A percentile compares a stretch with the other conserved stretches of the same genome.
Conservation (phyloP, 1,139 yeast genomes). For the Kodamaea fungicola region DNA sequence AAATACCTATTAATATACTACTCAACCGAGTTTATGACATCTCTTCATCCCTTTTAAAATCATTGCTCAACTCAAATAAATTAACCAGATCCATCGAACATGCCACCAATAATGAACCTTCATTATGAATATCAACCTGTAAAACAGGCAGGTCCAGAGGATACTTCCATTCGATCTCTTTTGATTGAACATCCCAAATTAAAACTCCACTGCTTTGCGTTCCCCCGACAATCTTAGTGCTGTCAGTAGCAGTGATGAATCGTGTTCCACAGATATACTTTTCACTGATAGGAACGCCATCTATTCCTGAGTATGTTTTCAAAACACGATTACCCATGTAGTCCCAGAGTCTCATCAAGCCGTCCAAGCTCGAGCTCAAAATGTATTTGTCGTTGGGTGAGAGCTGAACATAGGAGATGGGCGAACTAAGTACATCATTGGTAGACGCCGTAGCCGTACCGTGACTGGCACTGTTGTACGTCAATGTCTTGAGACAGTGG, state of each 20-base stretch:
- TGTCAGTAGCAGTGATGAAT: conserved; percentile 33
- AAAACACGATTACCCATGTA: conserved; percentile 74
- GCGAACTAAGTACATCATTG: conserved; percentile 48
- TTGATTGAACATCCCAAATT: conserved; percentile 76
- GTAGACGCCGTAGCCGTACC: conserved; percentile 61
- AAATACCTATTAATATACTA: no score
- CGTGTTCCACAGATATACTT: conserved; percentile 48
- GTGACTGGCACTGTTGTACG: conserved; percentile 60
- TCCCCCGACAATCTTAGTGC: conserved; percentile 59
- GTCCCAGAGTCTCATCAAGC: conserved; percentile 76
- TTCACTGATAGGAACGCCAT: conserved; percentile 34
- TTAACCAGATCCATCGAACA: conserved; percentile 22
- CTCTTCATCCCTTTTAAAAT: conserved; percentile 2
- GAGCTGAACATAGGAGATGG: conserved; percentile 69
- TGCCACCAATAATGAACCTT: conserved; percentile 40
- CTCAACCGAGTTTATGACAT: conserved; percentile 1
- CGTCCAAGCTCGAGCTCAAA: conserved; percentile 78
- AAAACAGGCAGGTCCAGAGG: conserved; percentile 41
- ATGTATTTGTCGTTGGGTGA: conserved; percentile 83
- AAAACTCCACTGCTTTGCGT: conserved; percentile 57
- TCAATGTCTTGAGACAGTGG: conserved; percentile 85
- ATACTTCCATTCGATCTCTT: conserved; percentile 43
- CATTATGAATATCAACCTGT: conserved; percentile 40
- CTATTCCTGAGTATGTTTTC: conserved; percentile 58
- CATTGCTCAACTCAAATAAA: conserved; percentile 21